A percentile compares a stretch with the other conserved stretches of the same genome.
These are phyloP conservation scores for Mucor sp. DNA, from an alignment of 371 early-diverging fungal species.

Conservation along the genomic window DNA sequence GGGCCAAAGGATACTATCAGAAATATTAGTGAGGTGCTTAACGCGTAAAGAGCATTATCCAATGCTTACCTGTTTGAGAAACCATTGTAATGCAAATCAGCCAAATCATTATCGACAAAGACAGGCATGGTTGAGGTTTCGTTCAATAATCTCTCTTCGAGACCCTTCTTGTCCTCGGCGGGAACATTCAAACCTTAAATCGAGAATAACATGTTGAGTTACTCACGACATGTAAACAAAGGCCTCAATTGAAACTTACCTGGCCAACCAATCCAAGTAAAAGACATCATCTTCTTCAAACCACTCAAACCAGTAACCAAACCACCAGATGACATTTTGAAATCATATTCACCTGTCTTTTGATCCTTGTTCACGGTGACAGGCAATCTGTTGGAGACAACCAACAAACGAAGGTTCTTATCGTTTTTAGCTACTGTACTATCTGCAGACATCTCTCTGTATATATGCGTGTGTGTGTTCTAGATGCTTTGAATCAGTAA, in stretches of 20 bases:
- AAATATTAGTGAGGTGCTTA: neutral
- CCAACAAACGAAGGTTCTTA: slow-evolving; percentile 76
- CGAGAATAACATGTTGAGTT: neutral
- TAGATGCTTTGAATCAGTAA: neutral
- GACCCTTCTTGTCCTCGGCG: slow-evolving; percentile 75
- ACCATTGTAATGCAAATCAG: slow-evolving; percentile 98
- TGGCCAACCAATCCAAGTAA: slow-evolving; percentile 99
- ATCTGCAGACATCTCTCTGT: slow-evolving; percentile 14
- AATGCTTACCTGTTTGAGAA: slow-evolving; percentile 89
- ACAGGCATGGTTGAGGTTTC: slow-evolving; percentile 96
- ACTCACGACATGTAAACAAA: neutral
- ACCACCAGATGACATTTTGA: slow-evolving; percentile 96
- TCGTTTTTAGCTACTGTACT: slow-evolving; percentile 21
- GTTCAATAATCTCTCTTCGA: slow-evolving; percentile 72
- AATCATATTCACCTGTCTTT: slow-evolving; percentile 56
- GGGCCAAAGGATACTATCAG: slow-evolving; percentile 84
- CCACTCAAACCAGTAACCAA: slow-evolving; percentile 97
- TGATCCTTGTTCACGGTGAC: slow-evolving; percentile 89
- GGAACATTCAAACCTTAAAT: slow-evolving; percentile 79
- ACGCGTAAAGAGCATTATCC: neutral
- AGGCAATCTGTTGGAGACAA: slow-evolving; percentile 99
- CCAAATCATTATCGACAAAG: slow-evolving; percentile 94
- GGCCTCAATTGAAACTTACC: slow-evolving; percentile 55
- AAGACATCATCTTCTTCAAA: slow-evolving; percentile 92
- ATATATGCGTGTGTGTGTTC: neutral